phyloP scores from a whole-genome alignment of 495 filamentous ascomycete species.

The Aspergillus campestris region DNA sequence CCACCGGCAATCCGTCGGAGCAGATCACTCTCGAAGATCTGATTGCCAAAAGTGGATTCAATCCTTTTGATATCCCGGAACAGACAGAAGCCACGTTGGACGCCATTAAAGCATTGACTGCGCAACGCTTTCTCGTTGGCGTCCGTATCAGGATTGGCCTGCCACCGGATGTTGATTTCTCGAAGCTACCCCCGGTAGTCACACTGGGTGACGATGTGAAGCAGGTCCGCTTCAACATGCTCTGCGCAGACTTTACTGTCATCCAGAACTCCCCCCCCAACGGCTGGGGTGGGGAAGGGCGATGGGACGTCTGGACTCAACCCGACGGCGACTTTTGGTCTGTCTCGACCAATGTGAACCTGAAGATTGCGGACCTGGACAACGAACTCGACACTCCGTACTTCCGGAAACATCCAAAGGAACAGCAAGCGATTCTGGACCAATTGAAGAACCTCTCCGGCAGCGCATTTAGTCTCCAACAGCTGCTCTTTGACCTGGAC shows the following conservation, averaged over 20 bases:
- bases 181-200: slow-evolving; percentile 1
- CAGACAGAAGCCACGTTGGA: background rate
- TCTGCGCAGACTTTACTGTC: background rate
- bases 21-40: slow-evolving; percentile 1
- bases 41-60: background rate
- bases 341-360: background rate
- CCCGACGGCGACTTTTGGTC: background rate
- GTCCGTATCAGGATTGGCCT: slow-evolving; percentile 3
- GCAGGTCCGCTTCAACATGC: slow-evolving; percentile 4
- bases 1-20: background rate
- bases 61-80: slow-evolving; percentile 2
- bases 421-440: background rate
- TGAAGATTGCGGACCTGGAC: background rate
- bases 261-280: background rate
- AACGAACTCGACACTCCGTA: slow-evolving; percentile 2
- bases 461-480: slow-evolving; percentile 6
- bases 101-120: background rate
- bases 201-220: background rate
- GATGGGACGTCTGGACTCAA: background rate
- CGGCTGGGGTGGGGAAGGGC: too few relatives aligned
- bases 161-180: background rate
- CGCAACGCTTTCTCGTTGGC: background rate
- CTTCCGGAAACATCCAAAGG: slow-evolving; percentile 1
- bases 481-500: slow-evolving; percentile 5
- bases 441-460: slow-evolving; percentile 3